Evolutionary conservation across 441 rosid species (phyloP).

Genomic region (Euphorbia corollata): DNA sequence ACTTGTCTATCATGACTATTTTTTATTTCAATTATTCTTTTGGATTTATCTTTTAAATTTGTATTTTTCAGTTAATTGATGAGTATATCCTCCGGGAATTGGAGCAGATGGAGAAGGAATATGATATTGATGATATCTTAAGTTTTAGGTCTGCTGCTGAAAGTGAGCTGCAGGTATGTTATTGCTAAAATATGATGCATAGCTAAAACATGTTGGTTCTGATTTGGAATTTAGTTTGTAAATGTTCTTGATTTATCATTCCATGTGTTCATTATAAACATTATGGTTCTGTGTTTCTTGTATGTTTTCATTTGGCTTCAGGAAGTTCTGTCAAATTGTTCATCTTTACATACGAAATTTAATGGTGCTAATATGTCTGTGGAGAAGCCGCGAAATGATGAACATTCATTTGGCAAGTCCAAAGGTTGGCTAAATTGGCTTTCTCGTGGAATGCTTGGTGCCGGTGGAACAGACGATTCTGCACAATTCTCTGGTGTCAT

Average conservation of each 20-base stretch:
- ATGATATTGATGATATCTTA: constrained; percentile 77
- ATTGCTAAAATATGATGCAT: constrained; percentile 7
- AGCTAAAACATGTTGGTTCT: background rate
- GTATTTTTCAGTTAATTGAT: constrained; percentile 48
- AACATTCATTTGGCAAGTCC: constrained; percentile 48
- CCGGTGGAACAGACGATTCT: constrained; percentile 93
- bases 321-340: constrained; percentile 46
- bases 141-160: constrained; percentile 83
- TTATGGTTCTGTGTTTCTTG: constrained; percentile 15
- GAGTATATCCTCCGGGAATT: constrained; percentile 55
- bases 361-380: constrained; percentile 28
- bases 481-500: constrained; percentile 89
- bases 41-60: constrained; percentile 21
- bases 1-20: background rate
- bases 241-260: background rate
- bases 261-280: background rate
- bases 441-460: constrained; percentile 98
- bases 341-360: constrained; percentile 27
- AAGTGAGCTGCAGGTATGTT: constrained; percentile 68
- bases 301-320: constrained; percentile 26
- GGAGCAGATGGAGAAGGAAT: constrained; percentile 92
- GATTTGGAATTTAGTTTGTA: constrained; percentile 6
- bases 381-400: constrained; percentile 57
- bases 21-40: constrained; percentile 8
- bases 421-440: constrained; percentile 98